Evolutionary conservation across 768 basidiomycete species (phyloP).

Genomic region (Trametopsis cervina): DNA sequence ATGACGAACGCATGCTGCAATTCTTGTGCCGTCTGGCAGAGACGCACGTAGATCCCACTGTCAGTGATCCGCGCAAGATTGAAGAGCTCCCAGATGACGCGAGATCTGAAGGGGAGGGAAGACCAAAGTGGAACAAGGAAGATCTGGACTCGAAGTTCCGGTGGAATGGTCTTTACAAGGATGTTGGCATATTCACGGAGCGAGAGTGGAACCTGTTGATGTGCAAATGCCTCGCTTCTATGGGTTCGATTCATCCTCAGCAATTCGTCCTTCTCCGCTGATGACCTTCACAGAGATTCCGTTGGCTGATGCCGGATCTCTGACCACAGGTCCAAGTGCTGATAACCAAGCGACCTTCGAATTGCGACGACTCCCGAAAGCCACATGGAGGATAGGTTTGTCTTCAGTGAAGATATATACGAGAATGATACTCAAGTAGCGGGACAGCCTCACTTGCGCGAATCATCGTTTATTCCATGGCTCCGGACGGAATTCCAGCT

Average conservation of each 20-base stretch:
- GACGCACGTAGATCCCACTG: constrained; percentile 70
- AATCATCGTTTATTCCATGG: constrained; percentile 88
- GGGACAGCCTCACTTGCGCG: constrained; percentile 77
- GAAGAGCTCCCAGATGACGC: constrained; percentile 65
- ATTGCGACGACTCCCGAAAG: constrained; percentile 63
- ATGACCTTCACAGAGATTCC: constrained; percentile 47
- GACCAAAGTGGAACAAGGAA: constrained; percentile 47
- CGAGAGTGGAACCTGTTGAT: constrained; percentile 82
- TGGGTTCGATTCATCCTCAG: constrained; percentile 45
- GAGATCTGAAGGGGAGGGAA: constrained; percentile 51
- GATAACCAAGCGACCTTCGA: constrained; percentile 72
- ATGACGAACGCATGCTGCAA: constrained; percentile 84
- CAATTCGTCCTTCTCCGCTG: constrained; percentile 2
- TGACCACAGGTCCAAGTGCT: constrained; percentile 69
- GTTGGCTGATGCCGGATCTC: constrained; percentile 64
- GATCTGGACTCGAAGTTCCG: constrained; percentile 30
- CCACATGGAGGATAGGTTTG: constrained; percentile 68
- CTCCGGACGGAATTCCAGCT: constrained; percentile 49
- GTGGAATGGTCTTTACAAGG: constrained; percentile 48
- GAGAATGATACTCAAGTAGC: too few relatives aligned
- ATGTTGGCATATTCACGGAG: constrained; percentile 78
- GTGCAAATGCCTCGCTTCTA: constrained; percentile 81
- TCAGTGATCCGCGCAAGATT: constrained; percentile 68
- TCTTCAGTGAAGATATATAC: too few relatives aligned
- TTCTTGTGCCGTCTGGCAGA: constrained; percentile 74